Evolutionary conservation across 306 rosid species (phyloP), one percentile per base, ranked within the genome.

Genomic region (Bauhinia variegata): DNA sequence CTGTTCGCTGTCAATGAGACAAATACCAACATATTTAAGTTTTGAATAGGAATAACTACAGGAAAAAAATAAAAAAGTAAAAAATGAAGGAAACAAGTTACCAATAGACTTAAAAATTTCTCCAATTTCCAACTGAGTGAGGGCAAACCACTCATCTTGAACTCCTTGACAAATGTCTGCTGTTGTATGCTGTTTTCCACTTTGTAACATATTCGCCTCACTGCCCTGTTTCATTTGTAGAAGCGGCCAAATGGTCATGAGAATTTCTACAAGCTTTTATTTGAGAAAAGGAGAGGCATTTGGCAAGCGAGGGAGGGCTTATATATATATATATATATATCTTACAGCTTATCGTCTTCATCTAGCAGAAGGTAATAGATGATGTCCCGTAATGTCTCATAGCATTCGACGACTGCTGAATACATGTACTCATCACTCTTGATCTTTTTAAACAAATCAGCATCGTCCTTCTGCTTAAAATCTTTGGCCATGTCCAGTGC

Each of bases 401-500:
- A 95, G 86, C 97, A 95, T 73, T 95, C 99, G 23, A 82, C 82
- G 34, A 95, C 97, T 34, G 97, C 99, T 12, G 95, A 82, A 69
- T 61, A 79, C 99, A 90, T 95, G 71, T 90, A 95, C 15, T 72
- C 84, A 64, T 90, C 95, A 68, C 7, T 73, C 76, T 16, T 79
- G 44, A 95, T 88, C 95, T 86, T 90, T 75, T 53, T 78, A 67
- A 93, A 83, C 43, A 93, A 86, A 4, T 86, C 99, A 34, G 63
- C 82, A 78, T 92, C 98, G 0, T 83, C 80, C 53, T 82, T 83
- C 74, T 88, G 91, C 65, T 85, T 88, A 65, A 81, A 86, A 80
- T 90, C 98, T 76, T 93, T 93, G 33, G 96, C 98, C 97, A 93
- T 93, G 86, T 93, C 97, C 56, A 93, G 74, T 51, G 98, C 98